Percentiles rank a stretch among this genome's conserved stretches.
These are phyloP conservation scores for Camellia oleifera DNA, from an alignment of 179 eudicot genomes.

Conservation along the genomic window DNA sequence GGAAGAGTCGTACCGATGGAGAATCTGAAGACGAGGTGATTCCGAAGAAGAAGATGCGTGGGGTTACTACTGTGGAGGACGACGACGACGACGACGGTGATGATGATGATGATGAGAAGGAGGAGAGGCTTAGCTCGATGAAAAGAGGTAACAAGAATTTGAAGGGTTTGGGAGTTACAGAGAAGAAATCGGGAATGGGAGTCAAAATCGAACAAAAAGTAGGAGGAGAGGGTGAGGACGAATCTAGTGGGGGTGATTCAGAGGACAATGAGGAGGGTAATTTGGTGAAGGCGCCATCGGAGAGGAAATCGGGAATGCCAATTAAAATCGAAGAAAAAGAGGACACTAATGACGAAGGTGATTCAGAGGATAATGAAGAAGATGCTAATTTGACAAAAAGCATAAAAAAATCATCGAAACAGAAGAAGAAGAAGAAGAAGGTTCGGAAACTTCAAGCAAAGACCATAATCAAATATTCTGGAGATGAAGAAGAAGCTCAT, in stretches of 20 bases:
- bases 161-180: not conserved
- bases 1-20: not conserved
- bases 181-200: not conserved
- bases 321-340: not conserved
- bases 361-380: not conserved
- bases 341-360: not conserved
- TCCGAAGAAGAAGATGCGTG: constrained; percentile 31
- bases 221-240: not conserved
- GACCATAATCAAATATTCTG: not conserved
- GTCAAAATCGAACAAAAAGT: not conserved
- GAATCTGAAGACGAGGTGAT: constrained; percentile 17
- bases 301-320: not conserved
- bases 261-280: not conserved
- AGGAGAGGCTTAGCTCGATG: not conserved
- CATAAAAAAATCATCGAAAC: not conserved
- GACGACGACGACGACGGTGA: not conserved
- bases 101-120: not conserved
- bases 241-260: not conserved
- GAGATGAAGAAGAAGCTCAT: not conserved
- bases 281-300: not conserved
- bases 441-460: not conserved
- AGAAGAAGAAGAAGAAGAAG: not conserved
- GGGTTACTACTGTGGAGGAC: not conserved
- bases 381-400: not conserved
- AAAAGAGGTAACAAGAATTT: not conserved